phyloP scores from a whole-genome alignment of 202 grass and related monocot species.

The Setaria viridis region DNA sequence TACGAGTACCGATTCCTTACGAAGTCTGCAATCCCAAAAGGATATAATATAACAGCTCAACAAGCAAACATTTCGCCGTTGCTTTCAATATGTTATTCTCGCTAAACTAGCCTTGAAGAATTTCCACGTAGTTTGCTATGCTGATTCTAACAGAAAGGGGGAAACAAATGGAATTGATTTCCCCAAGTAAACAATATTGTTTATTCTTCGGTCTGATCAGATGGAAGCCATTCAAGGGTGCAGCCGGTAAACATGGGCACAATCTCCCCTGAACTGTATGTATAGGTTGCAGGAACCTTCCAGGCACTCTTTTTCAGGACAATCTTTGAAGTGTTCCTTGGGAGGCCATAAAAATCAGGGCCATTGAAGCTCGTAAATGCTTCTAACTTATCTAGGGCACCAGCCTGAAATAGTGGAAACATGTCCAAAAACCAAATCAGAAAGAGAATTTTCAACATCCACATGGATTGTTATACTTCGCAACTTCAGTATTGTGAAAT shows the following conservation, averaged over 20 bases:
- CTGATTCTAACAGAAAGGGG: conserved; percentile 14
- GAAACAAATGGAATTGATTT: conserved; percentile 14
- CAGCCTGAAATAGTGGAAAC: conserved; percentile 58
- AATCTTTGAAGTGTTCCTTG: conserved; percentile 76
- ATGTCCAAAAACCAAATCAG: neutral
- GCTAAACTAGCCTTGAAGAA: neutral
- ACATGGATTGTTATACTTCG: neutral
- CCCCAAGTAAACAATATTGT: neutral
- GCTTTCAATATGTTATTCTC: neutral
- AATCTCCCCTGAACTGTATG: conserved; percentile 66
- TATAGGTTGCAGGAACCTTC: conserved; percentile 80
- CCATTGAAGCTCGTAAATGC: conserved; percentile 95
- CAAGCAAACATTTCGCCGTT: neutral
- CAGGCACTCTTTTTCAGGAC: conserved; percentile 73
- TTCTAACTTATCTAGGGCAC: conserved; percentile 86
- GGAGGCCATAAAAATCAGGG: conserved; percentile 94
- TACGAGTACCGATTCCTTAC: no score
- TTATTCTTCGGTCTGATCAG: conserved; percentile 48
- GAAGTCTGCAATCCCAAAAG: conserved; percentile 1
- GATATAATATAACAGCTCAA: neutral
- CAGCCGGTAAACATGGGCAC: conserved; percentile 81
- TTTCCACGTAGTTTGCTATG: neutral
- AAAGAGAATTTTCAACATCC: neutral
- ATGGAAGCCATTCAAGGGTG: conserved; percentile 77
- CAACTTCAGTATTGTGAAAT: neutral